Percentiles rank a stretch among this genome's conserved stretches.
Evolutionary conservation across 129 eudicot genomes (phyloP).

Genomic region (Flaveria bidentis): DNA sequence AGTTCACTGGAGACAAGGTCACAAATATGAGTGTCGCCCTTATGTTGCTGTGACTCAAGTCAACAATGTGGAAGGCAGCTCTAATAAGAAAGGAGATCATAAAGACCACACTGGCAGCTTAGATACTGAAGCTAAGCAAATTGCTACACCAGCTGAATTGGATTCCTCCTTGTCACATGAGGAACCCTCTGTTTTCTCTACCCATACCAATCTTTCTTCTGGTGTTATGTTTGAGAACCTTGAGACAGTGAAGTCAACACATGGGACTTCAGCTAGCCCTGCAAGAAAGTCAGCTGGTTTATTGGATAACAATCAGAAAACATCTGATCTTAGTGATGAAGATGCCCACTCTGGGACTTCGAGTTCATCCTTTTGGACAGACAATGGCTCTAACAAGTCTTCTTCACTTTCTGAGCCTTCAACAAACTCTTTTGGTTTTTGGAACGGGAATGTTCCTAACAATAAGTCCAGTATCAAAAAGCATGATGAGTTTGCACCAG

Average conservation of each 20-base stretch:
- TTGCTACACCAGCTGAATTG: slow-evolving; percentile 24
- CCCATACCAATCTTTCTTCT: slow-evolving; percentile 22
- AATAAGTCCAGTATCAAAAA: slow-evolving; percentile 33
- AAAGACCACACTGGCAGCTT: slow-evolving; percentile 30
- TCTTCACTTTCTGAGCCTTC: slow-evolving; percentile 48
- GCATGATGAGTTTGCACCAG: slow-evolving; percentile 30
- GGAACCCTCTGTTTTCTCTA: slow-evolving; percentile 25
- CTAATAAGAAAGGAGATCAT: slow-evolving; percentile 34
- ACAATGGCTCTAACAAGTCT: slow-evolving; percentile 40
- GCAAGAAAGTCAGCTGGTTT: slow-evolving; percentile 26
- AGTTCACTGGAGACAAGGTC: slow-evolving; percentile 94
- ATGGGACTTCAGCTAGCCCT: slow-evolving; percentile 16
- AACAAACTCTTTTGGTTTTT: slow-evolving; percentile 50
- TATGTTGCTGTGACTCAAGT: slow-evolving; percentile 25
- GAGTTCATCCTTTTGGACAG: slow-evolving; percentile 38
- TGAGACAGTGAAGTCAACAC: slow-evolving; percentile 37
- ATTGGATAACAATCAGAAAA: slow-evolving; percentile 21
- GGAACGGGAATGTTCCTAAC: slow-evolving; percentile 44
- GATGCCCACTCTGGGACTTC: slow-evolving; percentile 34
- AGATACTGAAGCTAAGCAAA: slow-evolving; percentile 38
- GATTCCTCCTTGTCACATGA: slow-evolving; percentile 16
- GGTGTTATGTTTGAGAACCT: slow-evolving; percentile 24
- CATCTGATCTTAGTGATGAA: slow-evolving; percentile 29
- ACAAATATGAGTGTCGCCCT: slow-evolving; percentile 79
- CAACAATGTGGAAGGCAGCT: slow-evolving; percentile 31